Evolutionary conservation across 345 rosid genomes (phyloP), one percentile per base, ranked within the genome.

Genomic region (Lumnitzera littorea): DNA sequence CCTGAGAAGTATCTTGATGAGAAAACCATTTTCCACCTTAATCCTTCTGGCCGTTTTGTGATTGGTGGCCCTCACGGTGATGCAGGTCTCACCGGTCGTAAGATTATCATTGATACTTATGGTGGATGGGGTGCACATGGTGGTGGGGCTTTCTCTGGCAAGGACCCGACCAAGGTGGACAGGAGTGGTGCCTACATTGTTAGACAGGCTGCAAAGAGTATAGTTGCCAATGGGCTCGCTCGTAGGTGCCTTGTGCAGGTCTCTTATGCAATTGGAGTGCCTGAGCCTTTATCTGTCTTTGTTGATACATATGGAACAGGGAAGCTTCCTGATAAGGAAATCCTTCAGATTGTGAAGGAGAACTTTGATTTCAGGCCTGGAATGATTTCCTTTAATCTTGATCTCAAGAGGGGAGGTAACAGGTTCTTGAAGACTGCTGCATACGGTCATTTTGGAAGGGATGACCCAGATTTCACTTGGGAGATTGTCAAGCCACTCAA

Each of bases 341-440:
- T 63, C 16, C 57, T 63, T 24, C 47, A 63, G 16, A 54, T 63
- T 25, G 55, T 63, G 24, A 63, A 55, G 54, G 60, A 62, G 57
- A 52, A 4, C 51, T 62, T 62, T 46, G 65, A 77, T 59, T 77
- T 77, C 48, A 72, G 78, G 76, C 84, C 84, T 2, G 84, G 84
- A 63, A 79, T 79, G 84, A 79, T 79, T 36, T 65, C 84, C 63
- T 70, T 69, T 61, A 76, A 80, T 69, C 82, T 80, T 11, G 84
- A 80, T 61, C 67, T 79, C 64, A 76, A 70, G 76, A 73, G 84
- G 53, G 84, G 84, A 6, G 80, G 80, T 70, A 76, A 52, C 46
- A 75, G 83, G 80, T 79, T 69, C 74, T 66, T 75, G 64, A 79
- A 79, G 75, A 79, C 80, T 5, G 83, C 80, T 24, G 83, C 83